Percentiles rank a stretch among this genome's conserved stretches.
phyloP scores from a whole-genome alignment of 2,329 filamentous ascomycete genomes.

The Eutypa lata region DNA sequence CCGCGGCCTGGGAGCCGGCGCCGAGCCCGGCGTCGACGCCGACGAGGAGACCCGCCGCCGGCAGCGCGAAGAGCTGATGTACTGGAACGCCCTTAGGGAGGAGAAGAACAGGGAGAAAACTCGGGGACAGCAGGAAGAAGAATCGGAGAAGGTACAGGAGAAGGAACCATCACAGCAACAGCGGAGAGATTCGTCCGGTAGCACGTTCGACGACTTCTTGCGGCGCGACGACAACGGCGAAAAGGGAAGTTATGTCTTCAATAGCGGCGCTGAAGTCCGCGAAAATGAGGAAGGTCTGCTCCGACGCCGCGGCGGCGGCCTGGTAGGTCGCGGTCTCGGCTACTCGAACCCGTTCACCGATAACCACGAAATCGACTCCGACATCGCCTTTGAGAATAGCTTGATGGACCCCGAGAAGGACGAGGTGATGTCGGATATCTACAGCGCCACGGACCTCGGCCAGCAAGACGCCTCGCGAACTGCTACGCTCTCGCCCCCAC shows the following conservation, averaged over 20 bases:
- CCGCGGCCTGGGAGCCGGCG: slow-evolving; percentile 34
- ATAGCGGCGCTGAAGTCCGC: slow-evolving; percentile 48
- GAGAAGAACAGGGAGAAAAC: slow-evolving; percentile 41
- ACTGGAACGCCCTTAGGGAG: slow-evolving; percentile 59
- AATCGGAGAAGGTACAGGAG: slow-evolving; percentile 23
- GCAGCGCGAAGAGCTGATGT: slow-evolving; percentile 63
- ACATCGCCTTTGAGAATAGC: slow-evolving; percentile 36
- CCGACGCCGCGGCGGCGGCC: slow-evolving; percentile 49
- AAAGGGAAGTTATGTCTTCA: slow-evolving; percentile 55
- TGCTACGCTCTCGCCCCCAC: slow-evolving; percentile 17
- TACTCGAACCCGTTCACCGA: slow-evolving; percentile 60
- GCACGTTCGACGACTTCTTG: slow-evolving; percentile 59
- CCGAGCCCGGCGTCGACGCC: slow-evolving; percentile 52
- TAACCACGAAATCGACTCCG: slow-evolving; percentile 53
- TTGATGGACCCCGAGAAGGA: slow-evolving; percentile 43
- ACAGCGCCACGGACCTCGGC: slow-evolving; percentile 52
- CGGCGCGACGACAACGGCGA: slow-evolving; percentile 48
- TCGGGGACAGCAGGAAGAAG: slow-evolving; percentile 15
- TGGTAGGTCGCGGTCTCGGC: slow-evolving; percentile 44
- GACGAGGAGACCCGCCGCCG: slow-evolving; percentile 59
- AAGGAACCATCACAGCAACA: slow-evolving; percentile 1
- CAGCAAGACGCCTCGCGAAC: slow-evolving; percentile 10
- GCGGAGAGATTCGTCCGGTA: slow-evolving; percentile 25
- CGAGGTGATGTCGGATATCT: slow-evolving; percentile 53
- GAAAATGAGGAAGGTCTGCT: slow-evolving; percentile 40